Conservation (phyloP, 306 rosid genomes). For the Rosa lucieae region DNA sequence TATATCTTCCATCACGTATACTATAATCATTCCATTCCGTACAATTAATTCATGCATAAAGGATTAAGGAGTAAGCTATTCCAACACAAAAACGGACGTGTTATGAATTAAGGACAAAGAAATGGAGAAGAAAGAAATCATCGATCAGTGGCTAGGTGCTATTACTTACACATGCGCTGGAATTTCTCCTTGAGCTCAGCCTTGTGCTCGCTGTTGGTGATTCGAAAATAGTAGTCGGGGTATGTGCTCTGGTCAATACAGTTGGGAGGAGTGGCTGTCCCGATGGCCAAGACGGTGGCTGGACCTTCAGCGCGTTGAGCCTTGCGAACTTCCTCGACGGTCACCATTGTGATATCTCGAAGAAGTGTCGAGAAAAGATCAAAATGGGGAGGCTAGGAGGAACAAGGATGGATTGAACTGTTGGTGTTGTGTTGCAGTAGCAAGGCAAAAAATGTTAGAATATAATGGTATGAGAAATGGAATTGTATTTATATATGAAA, state of each 20-base stretch:
- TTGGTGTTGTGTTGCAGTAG: background rate
- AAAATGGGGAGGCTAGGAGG: background rate
- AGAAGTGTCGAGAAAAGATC: background rate
- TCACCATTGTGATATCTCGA: slow-evolving; percentile 38
- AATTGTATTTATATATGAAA: background rate
- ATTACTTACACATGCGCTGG: slow-evolving; percentile 52
- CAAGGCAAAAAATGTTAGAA: background rate
- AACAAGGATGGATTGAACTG: background rate
- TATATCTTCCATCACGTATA: background rate
- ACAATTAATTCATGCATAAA: too few relatives aligned
- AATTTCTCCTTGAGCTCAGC: slow-evolving; percentile 50
- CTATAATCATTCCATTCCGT: background rate
- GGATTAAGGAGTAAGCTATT: background rate
- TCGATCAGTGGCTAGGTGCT: too few relatives aligned
- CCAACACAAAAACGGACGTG: too few relatives aligned
- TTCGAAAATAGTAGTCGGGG: slow-evolving; percentile 58
- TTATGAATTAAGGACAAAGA: background rate
- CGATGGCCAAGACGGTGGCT: slow-evolving; percentile 59
- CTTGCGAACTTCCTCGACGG: slow-evolving; percentile 55
- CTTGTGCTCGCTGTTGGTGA: slow-evolving; percentile 64
- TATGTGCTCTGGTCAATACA: slow-evolving; percentile 53
- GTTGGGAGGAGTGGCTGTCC: slow-evolving; percentile 56
- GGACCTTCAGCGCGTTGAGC: slow-evolving; percentile 65
- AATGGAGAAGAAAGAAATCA: background rate
- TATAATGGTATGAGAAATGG: background rate